phyloP scores from a whole-genome alignment of 2,329 filamentous ascomycete species.

The Ophiostoma perfectum region DNA sequence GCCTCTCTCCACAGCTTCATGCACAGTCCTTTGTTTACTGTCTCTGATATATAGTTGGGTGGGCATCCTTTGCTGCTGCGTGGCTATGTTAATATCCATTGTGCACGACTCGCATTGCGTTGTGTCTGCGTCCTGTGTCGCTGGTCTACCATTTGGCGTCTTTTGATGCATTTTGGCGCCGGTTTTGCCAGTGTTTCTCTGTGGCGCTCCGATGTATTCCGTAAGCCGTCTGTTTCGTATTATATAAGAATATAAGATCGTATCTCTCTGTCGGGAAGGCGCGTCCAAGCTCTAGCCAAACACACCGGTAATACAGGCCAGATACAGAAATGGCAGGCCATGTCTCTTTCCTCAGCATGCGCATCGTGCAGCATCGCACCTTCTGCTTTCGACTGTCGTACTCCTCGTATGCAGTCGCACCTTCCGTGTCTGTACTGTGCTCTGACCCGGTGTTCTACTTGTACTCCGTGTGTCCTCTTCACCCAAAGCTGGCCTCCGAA shows the following conservation, averaged over 20 bases:
- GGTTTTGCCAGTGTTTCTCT: not conserved
- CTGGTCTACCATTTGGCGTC: not conserved
- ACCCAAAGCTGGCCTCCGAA: not conserved
- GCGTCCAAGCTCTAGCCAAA: not conserved
- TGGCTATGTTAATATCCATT: too few relatives aligned
- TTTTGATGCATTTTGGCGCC: too few relatives aligned
- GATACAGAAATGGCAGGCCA: too few relatives aligned
- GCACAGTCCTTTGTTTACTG: conserved; percentile 6
- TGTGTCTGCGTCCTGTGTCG: not conserved
- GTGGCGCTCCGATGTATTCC: not conserved
- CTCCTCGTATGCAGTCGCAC: not conserved
- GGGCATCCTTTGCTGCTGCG: too few relatives aligned
- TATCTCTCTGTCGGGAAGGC: not conserved
- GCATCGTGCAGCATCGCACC: not conserved
- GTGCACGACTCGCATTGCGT: not conserved
- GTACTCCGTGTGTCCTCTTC: not conserved
- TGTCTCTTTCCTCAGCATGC: not conserved
- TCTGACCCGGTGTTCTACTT: too few relatives aligned
- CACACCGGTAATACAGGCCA: too few relatives aligned
- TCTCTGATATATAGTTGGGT: not conserved
- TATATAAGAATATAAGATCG: not conserved
- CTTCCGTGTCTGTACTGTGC: not conserved
- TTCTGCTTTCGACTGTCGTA: not conserved
- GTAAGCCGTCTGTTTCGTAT: not conserved
- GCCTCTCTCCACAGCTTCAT: not conserved